Base-by-base conservation (phyloP, 2,329 filamentous ascomycete species). In the Cordyceps farinosa region DNA sequence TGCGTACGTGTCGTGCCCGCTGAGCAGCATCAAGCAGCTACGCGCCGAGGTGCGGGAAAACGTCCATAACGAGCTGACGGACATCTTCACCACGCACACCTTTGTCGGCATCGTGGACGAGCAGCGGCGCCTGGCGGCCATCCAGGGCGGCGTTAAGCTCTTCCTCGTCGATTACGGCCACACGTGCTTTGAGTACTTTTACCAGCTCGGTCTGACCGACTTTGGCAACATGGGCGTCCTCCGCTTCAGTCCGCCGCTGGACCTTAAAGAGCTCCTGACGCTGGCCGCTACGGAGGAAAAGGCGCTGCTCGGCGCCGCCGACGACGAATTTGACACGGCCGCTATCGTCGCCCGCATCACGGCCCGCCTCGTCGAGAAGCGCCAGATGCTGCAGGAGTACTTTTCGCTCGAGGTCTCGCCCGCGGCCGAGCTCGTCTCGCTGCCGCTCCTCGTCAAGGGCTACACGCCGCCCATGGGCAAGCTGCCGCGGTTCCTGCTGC, bases 81-180 rank as follows among this genome's bases (percentile, higher is more conserved):
- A 97, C 64, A 86, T 95, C 15, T 91, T 98, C 69, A 87, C 90
- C 13, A 88, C 87, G 27, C 92, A 96, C 72, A 97, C 91, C 1
- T 99, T 97, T 74, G 91, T 99, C 54, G 95, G 95, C 2, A 82
- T 99, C 32, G 91, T 98, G 1, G 95, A 99, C 71, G 90, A 94
- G 70, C 85, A 84, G 47, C 88, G 92, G 56, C 90, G 95, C 11
- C 85, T 99, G 13, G 93, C 88, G n/a, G 92, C 95, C 17, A 90
- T 99, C 44, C 95, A 99, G 76, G 88, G 91, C 42, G 95, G 94
- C 15, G 90, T 98, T 9, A 96, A 93, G 73, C 84, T 99, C 8
- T 97, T 90, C 74, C 84, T 99, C 29, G 83, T 99, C 59, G 95
- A 99, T 75, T 99, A 99, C 71, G 95, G 92, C 11, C 87, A 94